Base-by-base conservation (phyloP, 768 basidiomycete genomes). In the Podaxis sp. region DNA sequence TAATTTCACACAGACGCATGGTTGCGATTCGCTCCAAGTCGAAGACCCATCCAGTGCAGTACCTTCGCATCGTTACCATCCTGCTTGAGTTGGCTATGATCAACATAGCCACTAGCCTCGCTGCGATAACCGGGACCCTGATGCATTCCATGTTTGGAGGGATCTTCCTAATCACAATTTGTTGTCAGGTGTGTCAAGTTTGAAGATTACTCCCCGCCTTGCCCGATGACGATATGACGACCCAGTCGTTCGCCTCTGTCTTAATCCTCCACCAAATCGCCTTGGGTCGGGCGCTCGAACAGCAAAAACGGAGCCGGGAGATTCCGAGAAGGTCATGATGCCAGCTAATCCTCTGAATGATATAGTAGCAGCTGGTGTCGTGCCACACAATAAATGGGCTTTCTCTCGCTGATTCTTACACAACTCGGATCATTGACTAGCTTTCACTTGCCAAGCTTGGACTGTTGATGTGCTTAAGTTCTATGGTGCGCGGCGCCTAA, bases 191-290 rank as follows among this genome's bases (percentile, higher is more conserved):
- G 26, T 24, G 48, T 40, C 19, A 22, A 38, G 9, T 22, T 24
- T 4, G 13, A 4, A 22, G 24, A 42, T 4, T 15, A n/a, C 9
- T 28, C 12, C 24, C 19, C 4, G 7, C n/a, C 6, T 28, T 44
- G 22, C n/a, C 6, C 7, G 24, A 22, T 51, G 5, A 11, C 3
- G 13, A 13, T 22, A 11, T 24, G 48, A 51, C 26, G n/a, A 2
- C 24, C 19, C 38, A 57, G 55, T n/a, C 58, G 24, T 39, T 59
- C 17, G 36, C 33, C 28, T 52, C 58, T 28, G 36, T 49, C 2
- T 12, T 49, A 11, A 59, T 51, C 33, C 33, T 57, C 15, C 55
- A 57, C n/a, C 55, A 57, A 22, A 38, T 59, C 56, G 26, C 56
- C 28, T 33, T 57, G 15, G 52, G 30, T 22, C 19, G 48, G 22